Evolutionary conservation across 352 stramenopile genomes (phyloP), one percentile per base, ranked within the genome.

Genomic region (Phytophthora podocarpi): DNA sequence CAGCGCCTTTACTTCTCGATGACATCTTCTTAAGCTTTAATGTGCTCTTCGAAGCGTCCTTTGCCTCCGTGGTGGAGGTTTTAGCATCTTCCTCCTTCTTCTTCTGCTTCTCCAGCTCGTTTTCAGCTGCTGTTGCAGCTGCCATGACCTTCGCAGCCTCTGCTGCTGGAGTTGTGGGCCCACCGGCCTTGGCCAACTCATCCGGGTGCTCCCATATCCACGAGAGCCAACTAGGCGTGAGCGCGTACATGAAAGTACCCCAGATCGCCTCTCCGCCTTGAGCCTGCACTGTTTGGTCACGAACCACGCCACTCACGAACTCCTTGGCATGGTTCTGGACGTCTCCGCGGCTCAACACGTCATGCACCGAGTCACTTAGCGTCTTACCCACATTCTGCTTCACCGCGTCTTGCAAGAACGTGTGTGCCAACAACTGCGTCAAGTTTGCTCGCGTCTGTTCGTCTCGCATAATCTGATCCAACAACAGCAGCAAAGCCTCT

Each of bases 321-420:
- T 90, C 80, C 50, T 95, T 95, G 59, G 85, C 83, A 63, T 95
- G 85, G 48, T 87, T 78, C 53, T 93, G 80, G 53, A 93, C 74
- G 41, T 95, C 85, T 15, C 50, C n/a, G 13, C 80, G 82, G 46
- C 82, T 92, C 28, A 95, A 70, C 20, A 93, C 77, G 13, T 91
- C 72, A 64, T 95, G 85, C 36, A 93, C 80, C 7, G 83, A 82
- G 11, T 85, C 74, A n/a, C 68, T 69, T 0, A 95, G 64, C 9
- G 84, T 85, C 11, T 48, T 71, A 10, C 62, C 61, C 8, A 95
- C 80, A 23, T 72, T 86, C 24, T 74, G 54, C 72, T 95, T 86
- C 34, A 95, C 83, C 0, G 70, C 57, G 1, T 93, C 79, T 52
- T 90, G 82, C 15, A 70, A 40, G 43, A 94, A 90, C 21, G 80